Percentiles rank a stretch among this genome's conserved stretches.
phyloP scores from a whole-genome alignment of 129 eudicot species.

The Lonicera japonica region DNA sequence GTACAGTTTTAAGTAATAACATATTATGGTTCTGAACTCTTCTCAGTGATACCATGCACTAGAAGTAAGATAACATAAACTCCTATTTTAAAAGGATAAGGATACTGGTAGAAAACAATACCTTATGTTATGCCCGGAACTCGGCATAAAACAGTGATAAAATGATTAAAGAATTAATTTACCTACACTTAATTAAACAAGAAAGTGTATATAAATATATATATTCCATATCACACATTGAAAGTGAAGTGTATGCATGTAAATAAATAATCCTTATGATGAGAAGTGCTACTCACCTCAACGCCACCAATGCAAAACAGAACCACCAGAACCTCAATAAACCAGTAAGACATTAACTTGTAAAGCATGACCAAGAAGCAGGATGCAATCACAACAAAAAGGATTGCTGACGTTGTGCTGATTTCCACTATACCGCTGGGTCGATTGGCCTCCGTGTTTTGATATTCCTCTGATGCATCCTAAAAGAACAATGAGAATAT shows the following conservation, averaged over 20 bases:
- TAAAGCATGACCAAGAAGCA: slow-evolving; percentile 96
- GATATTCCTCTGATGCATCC: slow-evolving; percentile 77
- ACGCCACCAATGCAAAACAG: slow-evolving; percentile 93
- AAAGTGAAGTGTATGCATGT: background rate
- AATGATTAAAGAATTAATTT: too few relatives aligned
- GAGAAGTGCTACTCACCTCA: slow-evolving; percentile 54
- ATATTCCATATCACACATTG: background rate
- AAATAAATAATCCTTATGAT: background rate
- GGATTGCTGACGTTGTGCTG: slow-evolving; percentile 78
- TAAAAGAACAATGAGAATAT: slow-evolving; percentile 17
- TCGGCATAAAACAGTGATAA: too few relatives aligned
- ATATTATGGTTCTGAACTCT: too few relatives aligned
- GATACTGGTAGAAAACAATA: too few relatives aligned
- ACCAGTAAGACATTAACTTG: slow-evolving; percentile 94
- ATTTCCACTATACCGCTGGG: slow-evolving; percentile 79
- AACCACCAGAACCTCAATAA: slow-evolving; percentile 92
- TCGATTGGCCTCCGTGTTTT: slow-evolving; percentile 32
- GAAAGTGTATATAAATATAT: too few relatives aligned
- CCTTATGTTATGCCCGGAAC: too few relatives aligned
- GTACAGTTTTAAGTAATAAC: too few relatives aligned
- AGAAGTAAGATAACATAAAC: too few relatives aligned
- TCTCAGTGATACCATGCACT: too few relatives aligned
- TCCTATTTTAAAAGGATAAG: too few relatives aligned
- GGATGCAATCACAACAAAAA: slow-evolving; percentile 93
- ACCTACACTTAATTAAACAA: too few relatives aligned